These are phyloP conservation scores for Candida cerambycidarum DNA, from an alignment of 805 yeast genomes.

Conservation along the genomic window DNA sequence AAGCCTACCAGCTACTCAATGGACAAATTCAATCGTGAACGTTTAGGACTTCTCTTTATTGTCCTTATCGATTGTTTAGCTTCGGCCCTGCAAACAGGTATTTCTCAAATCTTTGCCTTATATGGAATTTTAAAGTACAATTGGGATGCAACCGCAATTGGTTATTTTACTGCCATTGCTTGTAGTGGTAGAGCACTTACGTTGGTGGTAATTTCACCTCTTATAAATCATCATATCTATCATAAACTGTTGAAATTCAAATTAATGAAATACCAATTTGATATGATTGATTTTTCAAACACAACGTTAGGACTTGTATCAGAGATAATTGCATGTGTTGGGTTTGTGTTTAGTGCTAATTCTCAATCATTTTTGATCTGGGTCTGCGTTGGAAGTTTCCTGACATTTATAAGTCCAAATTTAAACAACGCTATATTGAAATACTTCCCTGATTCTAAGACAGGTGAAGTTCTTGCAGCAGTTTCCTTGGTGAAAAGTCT, in stretches of 20 bases:
- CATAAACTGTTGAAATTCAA: conserved; percentile 29
- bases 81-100: conserved; percentile 22
- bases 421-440: conserved; percentile 60
- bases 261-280: conserved; percentile 45
- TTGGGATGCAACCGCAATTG: conserved; percentile 57
- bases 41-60: conserved; percentile 48
- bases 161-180: conserved; percentile 52
- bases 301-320: conserved; percentile 33
- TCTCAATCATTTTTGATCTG: conserved; percentile 30
- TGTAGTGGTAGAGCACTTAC: conserved; percentile 51
- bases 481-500: conserved; percentile 58
- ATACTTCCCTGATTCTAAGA: conserved; percentile 54
- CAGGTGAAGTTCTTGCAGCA: conserved; percentile 76
- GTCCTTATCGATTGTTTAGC: conserved; percentile 44
- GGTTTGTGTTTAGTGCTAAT: conserved; percentile 31
- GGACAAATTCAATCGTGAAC: conserved; percentile 18
- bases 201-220: conserved; percentile 53
- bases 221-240: conserved; percentile 37
- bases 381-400: conserved; percentile 44
- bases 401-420: conserved; percentile 55
- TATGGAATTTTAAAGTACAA: conserved; percentile 53
- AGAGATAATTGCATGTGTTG: conserved; percentile 39
- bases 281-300: conserved; percentile 48
- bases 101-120: conserved; percentile 42
- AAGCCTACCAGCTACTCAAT: conserved; percentile 17